Conservation (phyloP, 192 early-diverging fungal genomes). For the Coemansia sp. region DNA sequence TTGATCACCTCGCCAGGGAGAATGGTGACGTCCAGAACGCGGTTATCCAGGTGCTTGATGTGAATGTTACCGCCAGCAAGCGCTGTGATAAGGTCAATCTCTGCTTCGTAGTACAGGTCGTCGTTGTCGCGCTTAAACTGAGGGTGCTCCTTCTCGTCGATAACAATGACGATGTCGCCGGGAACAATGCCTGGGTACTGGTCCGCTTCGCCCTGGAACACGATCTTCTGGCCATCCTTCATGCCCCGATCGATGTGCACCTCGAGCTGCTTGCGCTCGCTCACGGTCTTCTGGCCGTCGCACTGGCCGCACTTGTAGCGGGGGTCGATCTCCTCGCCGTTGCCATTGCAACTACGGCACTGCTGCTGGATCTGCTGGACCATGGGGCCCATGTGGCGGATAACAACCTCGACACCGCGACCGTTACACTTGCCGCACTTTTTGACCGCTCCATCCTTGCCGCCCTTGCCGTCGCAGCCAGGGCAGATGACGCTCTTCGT, state of each 20-base stretch:
- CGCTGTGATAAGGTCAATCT: constrained; percentile 93
- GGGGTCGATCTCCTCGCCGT: constrained; percentile 86
- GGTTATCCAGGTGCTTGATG: constrained; percentile 92
- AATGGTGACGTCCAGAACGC: constrained; percentile 82
- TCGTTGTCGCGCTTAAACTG: constrained; percentile 90
- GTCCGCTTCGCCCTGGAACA: constrained; percentile 94
- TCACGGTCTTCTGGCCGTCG: constrained; percentile 80
- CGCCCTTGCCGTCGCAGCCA: constrained; percentile 92
- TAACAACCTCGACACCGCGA: constrained; percentile 82
- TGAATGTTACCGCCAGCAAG: constrained; percentile 92
- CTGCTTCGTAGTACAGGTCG: constrained; percentile 87
- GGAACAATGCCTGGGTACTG: constrained; percentile 90
- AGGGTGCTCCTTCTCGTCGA: constrained; percentile 94
- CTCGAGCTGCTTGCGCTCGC: constrained; percentile 95
- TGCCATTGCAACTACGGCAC: constrained; percentile 86
- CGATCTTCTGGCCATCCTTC: constrained; percentile 93
- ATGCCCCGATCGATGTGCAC: constrained; percentile 98
- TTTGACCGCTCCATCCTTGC: constrained; percentile 89
- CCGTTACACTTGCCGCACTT: constrained; percentile 83
- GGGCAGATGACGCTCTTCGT: constrained; percentile 90
- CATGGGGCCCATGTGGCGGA: constrained; percentile 98
- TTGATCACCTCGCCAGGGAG: constrained; percentile 93
- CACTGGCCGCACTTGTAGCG: constrained; percentile 91
- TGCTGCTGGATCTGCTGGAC: constrained; percentile 99
- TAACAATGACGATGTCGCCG: constrained; percentile 96